Evolutionary conservation across 257 asterid species (phyloP).

Genomic region (Scutellaria baicalensis): DNA sequence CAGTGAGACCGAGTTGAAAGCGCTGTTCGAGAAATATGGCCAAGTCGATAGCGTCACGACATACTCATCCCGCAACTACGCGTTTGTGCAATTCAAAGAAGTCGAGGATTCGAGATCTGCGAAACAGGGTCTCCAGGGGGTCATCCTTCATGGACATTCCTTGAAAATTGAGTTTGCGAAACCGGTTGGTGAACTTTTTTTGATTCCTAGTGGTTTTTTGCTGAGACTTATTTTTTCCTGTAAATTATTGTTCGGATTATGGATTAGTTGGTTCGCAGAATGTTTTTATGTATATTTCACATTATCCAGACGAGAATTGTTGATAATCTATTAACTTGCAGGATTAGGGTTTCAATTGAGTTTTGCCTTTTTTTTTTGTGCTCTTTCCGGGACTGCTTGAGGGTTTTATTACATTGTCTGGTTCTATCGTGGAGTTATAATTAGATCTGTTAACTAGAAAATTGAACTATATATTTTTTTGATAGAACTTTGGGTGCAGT

Average conservation of each 20-base stretch:
- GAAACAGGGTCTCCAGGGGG: constrained; percentile 65
- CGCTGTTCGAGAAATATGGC: constrained; percentile 57
- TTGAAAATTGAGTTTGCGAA: constrained; percentile 83
- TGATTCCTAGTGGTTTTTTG: constrained; percentile 15
- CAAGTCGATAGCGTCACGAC: constrained; percentile 59
- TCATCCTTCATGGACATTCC: constrained; percentile 48
- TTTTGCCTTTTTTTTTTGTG: not conserved
- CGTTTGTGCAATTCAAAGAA: constrained; percentile 58
- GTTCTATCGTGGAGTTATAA: not conserved
- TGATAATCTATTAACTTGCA: not conserved
- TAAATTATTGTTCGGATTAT: not conserved
- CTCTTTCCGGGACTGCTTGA: not conserved
- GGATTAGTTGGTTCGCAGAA: not conserved
- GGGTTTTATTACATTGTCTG: not conserved
- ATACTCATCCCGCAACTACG: constrained; percentile 72
- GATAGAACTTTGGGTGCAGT: not conserved
- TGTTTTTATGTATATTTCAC: not conserved
- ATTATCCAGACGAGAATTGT: not conserved
- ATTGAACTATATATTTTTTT: no score
- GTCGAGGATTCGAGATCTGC: constrained; percentile 70
- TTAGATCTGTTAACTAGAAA: no score
- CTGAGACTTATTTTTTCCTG: constrained; percentile 1
- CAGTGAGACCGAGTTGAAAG: constrained; percentile 54
- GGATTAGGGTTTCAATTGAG: constrained; percentile 12
- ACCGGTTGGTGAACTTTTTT: constrained; percentile 68